Base-by-base conservation (phyloP, 352 stramenopile genomes). In the Phytophthora uliginosa region DNA sequence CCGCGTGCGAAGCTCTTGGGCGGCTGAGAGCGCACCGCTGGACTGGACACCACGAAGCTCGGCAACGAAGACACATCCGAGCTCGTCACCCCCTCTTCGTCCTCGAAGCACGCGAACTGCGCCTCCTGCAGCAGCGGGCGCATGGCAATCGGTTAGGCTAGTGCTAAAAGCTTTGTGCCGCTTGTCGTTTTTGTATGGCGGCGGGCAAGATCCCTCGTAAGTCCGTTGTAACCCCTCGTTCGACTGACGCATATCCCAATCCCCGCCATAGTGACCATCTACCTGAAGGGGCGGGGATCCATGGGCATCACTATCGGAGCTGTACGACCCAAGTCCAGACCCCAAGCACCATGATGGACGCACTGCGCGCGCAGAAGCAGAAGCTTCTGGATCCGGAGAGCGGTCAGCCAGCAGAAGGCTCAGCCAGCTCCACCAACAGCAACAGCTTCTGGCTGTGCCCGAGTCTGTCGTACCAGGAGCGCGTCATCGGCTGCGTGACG, bases 391-490 rank as follows among this genome's bases (percentile, higher is more conserved):
- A 94, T 54, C 85, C 85, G 2, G 85, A 95, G 70, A 73, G 63
- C 31, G 81, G 71, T 2, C 69, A 81, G 55, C 71, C 78, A 3
- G 47, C 77, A 10, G 75, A 90, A n/a, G 48, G 62, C 1, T 84
- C 66, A 24, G 66, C 66, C 12, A 34, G 40, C 38, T 71, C 70
- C 47, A 79, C 72, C 61, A 61, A 74, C 22, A 65, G 77, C 28
- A 79, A 72, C n/a, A 54, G 65, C 26, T 74, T 69, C 61, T 79
- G 74, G 71, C 50, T 89, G 34, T 96, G 86, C 42, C 85, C 87
- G 59, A 92, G 86, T 52, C 77, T 95, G 54, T 86, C 84, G 77
- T 97, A 95, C 73, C 87, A 97, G 66, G 88, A 97, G 76, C 88
- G 90, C 15, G 65, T 95, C 33, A 89, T 97, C 72, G 90, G 90